Evolutionary conservation across 305 asterid species (phyloP).

Genomic region (Rubia peregrina): DNA sequence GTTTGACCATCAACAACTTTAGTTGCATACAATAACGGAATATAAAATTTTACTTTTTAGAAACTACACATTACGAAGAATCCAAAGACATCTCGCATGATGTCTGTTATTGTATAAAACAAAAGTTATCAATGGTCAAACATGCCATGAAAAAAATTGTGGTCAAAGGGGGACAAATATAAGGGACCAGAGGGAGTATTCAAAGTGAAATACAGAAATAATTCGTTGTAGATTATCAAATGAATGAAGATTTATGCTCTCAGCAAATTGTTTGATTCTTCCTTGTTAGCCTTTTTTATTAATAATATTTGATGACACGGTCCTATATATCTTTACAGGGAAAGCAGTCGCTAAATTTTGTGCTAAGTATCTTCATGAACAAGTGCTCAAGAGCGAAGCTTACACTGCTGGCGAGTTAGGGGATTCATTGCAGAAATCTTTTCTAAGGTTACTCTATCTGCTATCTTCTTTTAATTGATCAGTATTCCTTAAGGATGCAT

Average conservation of each 20-base stretch:
- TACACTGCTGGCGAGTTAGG: conserved; percentile 59
- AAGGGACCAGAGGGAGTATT: no score
- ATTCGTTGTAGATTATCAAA: no score
- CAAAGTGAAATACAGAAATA: neutral
- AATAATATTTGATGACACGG: neutral
- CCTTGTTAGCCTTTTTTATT: neutral
- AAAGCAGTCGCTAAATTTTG: conserved; percentile 86
- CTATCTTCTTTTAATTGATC: conserved; percentile 22
- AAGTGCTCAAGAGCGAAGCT: conserved; percentile 70
- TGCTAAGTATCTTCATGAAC: conserved; percentile 88
- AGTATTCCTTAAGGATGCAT: conserved; percentile 13
- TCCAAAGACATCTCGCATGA: no score
- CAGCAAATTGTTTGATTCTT: neutral
- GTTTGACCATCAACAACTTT: no score
- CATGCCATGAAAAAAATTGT: no score
- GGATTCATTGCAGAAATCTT: conserved; percentile 55
- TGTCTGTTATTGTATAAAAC: no score
- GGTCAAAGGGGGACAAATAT: no score
- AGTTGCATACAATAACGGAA: no score
- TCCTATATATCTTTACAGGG: conserved; percentile 36
- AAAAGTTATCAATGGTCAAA: no score
- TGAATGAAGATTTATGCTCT: neutral
- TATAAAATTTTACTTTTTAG: no score
- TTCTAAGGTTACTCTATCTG: conserved; percentile 58
- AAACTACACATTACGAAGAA: no score